Conservation (phyloP, 2,329 filamentous ascomycete species). For the Fusarium cicatricum region DNA sequence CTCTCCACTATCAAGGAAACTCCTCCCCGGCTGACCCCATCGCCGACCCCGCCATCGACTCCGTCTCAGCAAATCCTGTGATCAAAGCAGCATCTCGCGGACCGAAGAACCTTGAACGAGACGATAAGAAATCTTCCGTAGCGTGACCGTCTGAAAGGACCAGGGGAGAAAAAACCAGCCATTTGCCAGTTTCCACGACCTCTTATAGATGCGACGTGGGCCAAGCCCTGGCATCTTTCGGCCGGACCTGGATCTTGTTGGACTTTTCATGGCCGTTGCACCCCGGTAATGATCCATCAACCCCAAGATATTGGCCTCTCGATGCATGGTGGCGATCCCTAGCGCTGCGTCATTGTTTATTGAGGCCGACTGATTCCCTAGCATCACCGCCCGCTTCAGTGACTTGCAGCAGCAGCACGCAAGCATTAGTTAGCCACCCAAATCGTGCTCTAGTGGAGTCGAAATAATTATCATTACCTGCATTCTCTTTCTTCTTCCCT, state of each 20-base stretch:
- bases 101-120: background rate
- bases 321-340: conserved; percentile 24
- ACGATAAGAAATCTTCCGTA: background rate
- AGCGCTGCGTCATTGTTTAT: conserved; percentile 19
- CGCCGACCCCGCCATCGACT: no score
- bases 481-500: background rate
- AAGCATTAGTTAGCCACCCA: conserved; percentile 2
- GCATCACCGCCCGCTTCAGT: conserved; percentile 5
- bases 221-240: conserved; percentile 6
- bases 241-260: conserved; percentile 8
- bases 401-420: conserved; percentile 5
- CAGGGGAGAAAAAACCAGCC: background rate
- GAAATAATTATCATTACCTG: conserved; percentile 3
- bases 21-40: no score
- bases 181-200: background rate
- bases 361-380: conserved; percentile 12
- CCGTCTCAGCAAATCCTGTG: no score
- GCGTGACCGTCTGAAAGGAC: background rate
- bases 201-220: conserved; percentile 16
- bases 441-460: background rate
- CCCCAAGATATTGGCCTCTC: conserved; percentile 16
- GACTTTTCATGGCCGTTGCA: conserved; percentile 10
- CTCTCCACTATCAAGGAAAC: no score
- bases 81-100: no score
- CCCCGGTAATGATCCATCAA: conserved; percentile 16